These are phyloP conservation scores for Colletotrichum costaricense DNA, from an alignment of 2,329 filamentous ascomycete species.

Conservation along the genomic window DNA sequence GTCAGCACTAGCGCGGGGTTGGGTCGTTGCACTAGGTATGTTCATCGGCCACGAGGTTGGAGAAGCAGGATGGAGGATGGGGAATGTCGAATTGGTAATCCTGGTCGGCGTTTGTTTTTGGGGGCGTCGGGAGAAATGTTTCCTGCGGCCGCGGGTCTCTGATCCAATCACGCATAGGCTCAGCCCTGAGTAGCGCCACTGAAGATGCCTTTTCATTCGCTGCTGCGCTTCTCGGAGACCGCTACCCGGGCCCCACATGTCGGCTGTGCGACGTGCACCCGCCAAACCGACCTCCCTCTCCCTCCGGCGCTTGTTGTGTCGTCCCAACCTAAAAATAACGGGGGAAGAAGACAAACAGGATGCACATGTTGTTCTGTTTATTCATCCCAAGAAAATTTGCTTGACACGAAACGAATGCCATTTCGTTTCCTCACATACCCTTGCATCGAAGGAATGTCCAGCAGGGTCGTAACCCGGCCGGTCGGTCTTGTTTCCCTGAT, in stretches of 20 bases:
- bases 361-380: background rate
- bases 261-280: constrained; percentile 19
- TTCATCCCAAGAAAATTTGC: constrained; percentile 13
- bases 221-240: background rate
- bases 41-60: background rate
- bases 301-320: constrained; percentile 23
- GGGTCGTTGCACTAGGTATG: background rate
- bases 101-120: background rate
- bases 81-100: background rate
- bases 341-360: constrained; percentile 4
- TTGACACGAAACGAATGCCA: background rate
- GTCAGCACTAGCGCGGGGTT: constrained; percentile 21
- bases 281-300: background rate
- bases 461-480: constrained; percentile 4
- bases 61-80: background rate
- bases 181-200: background rate
- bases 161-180: background rate
- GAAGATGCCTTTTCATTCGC: background rate
- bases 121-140: background rate
- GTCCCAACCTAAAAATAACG: constrained; percentile 30
- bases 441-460: background rate
- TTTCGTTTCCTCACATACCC: background rate
- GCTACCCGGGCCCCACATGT: background rate
- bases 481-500: background rate
- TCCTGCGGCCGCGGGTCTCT: background rate